Evolutionary conservation across 2,329 filamentous ascomycete genomes (phyloP), one percentile per base, ranked within the genome.

Genomic region (Penicillium olsonii): DNA sequence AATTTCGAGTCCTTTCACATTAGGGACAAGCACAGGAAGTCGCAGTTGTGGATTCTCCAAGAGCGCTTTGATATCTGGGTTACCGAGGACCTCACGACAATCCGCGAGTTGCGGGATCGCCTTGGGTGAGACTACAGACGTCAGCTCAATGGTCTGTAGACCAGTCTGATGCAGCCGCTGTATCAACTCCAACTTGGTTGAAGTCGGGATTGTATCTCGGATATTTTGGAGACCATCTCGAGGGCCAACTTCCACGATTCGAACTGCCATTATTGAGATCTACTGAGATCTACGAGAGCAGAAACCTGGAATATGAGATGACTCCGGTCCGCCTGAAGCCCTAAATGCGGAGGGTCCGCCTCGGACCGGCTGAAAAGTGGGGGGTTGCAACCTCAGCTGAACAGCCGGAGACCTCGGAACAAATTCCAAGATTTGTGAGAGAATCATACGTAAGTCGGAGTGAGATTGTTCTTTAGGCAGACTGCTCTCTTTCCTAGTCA

Each of bases 201-300:
- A 76, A 10, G 89, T 75, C 0, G 88, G 77, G 55, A 95, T 87
- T 22, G 78, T 78, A 55, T 77, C 82, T 72, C 87, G 88, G 75
- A 94, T 88, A 66, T 94, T 95, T 68, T 95, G 90, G 45, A 95
- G 74, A n/a, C 90, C 90, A 75, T 95, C 90, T 57, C 90, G 80
- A 27, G 90, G 89, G 8, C 88, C 89, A 54, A 95, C 90, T 74
- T 95, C 90, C 54, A 94, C 85, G 33, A 95, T 84, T 34, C 78
- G 74, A 33, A 82, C 76, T 26, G 53, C 5, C 39, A 42, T 42
- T 20, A 24, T 24, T 24, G 22, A 4, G 22, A 24, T 24, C 22
- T n/a, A n/a, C n/a, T n/a, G n/a, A 24, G 22, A 24, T 24, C n/a
- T n/a, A n/a, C n/a, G n/a, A n/a, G n/a, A 29, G 10, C 31, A 27